Conservation (phyloP, 2,329 filamentous ascomycete genomes). For the Alternaria alternata region DNA sequence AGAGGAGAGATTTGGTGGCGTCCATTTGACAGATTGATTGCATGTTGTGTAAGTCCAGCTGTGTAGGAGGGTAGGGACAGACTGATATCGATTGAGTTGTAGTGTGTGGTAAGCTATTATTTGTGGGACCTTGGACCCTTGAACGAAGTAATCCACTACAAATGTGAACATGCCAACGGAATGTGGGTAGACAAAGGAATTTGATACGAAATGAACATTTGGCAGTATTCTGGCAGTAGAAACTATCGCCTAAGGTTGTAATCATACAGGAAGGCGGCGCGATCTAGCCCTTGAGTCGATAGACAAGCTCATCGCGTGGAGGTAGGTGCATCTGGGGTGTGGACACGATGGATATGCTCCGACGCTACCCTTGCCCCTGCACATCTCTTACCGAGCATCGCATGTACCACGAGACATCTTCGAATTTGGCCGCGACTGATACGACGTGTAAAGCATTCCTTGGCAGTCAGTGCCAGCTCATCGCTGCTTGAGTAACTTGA, state of each 20-base stretch:
- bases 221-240: not conserved
- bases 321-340: not conserved
- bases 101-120: not conserved
- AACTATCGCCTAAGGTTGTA: not conserved
- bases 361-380: conserved; percentile 1
- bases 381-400: conserved; percentile 15
- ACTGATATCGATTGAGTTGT: not conserved
- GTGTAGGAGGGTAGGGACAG: not conserved
- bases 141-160: not conserved
- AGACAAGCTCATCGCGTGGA: conserved; percentile 7
- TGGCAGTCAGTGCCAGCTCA: conserved; percentile 4
- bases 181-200: not conserved
- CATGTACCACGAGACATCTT: conserved; percentile 7
- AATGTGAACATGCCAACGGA: not conserved
- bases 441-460: conserved; percentile 4
- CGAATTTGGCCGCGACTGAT: conserved; percentile 4
- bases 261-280: not conserved
- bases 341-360: conserved; percentile 8
- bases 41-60: not conserved
- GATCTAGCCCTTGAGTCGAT: not conserved
- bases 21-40: not conserved
- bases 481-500: not conserved
- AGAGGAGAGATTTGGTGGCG: conserved; percentile 3
- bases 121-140: not conserved
- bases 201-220: not conserved